Evolutionary conservation across 2,329 filamentous ascomycete genomes (phyloP), one percentile per base, ranked within the genome.

Genomic region (Cladosporium sp.): DNA sequence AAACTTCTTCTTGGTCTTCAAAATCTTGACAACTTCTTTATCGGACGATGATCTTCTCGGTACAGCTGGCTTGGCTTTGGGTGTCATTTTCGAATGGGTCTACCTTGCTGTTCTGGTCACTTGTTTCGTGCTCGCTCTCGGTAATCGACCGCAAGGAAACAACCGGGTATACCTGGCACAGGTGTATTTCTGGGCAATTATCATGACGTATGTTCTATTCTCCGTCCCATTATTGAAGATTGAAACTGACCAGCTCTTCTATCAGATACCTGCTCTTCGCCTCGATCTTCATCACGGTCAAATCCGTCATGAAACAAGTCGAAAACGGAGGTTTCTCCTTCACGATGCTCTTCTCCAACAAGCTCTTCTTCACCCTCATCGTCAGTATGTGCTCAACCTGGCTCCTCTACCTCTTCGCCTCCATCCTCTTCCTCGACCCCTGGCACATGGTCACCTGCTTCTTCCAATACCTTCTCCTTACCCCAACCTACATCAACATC

Each of bases 401-500:
- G 66, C 78, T 94, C 55, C 84, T 98, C 62, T 98, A 91, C 86
- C 79, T 97, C 53, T 72, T 98, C 43, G 86, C 89, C 0, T 95
- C 90, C 7, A 77, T 98, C 57, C 76, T 98, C 59, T 97, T 97
- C 83, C 83, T 97, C 69, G 93, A 98, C 67, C 93, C 93, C 3
- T 98, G 93, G 92, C 93, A 98, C 73, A 97, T 98, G 90, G 79
- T 95, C 68, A 97, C 93, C n/a, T 82, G 73, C 45, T 89, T 97
- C 69, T 69, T 90, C 42, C 93, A 97, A 79, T 98, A 98, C 69
- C 83, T 97, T 60, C 81, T 97, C 36, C 79, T 98, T 51, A 95
- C 91, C 0, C 93, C 93, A 0, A 95, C 91, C 0, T 98, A 95
- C 72, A 94, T 94, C 74, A 98, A 97, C 71, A 91, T 97, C 52